Base-by-base conservation (phyloP, 1,284 basidiomycete species). In the Ceratobasidium sp. region DNA sequence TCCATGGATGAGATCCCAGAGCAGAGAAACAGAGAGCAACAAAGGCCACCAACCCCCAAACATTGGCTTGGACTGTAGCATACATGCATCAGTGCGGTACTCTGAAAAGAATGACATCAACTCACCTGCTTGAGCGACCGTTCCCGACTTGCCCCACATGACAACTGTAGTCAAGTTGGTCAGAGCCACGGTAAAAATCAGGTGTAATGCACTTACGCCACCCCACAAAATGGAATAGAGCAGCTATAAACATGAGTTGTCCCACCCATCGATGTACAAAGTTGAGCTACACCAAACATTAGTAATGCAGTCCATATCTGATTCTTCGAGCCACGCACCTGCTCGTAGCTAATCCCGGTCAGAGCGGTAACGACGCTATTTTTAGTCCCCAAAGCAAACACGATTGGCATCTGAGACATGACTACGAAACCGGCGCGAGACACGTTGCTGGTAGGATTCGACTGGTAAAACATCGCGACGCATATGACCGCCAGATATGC, bases 191-290 rank as follows among this genome's bases (percentile, higher is more conserved):
- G 34, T 8, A 8, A 34, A 34, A 34, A 34, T 34, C 34, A 34
- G 34, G 8, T 34, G 34, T 34, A 54, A 27, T 53, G 22, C 9
- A 74, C 71, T 39, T 31, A 76, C 75, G 51, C 43, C 73, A 77
- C 22, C 73, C 74, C 22, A 77, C 66, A 22, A 76, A 53, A 61
- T 77, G 77, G 41, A 74, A 77, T 13, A 76, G 37, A 0, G 71
- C 34, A 11, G 77, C 68, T 24, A 77, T 31, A 56, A 77, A 77
- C 61, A 77, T 76, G 4, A 72, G 29, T 22, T 62, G 22, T 9
- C 77, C 77, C 16, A 77, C 72, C 74, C 76, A 77, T 19, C 76
- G 74, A 61, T 77, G 77, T 19, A 77, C 22, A 43, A 62, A 75
- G 51, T 76, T 76, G n/a, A 77, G 37, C 77, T 77, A 29, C 37